phyloP scores from a whole-genome alignment of 495 filamentous ascomycete genomes.

The Daldinia childiae region DNA sequence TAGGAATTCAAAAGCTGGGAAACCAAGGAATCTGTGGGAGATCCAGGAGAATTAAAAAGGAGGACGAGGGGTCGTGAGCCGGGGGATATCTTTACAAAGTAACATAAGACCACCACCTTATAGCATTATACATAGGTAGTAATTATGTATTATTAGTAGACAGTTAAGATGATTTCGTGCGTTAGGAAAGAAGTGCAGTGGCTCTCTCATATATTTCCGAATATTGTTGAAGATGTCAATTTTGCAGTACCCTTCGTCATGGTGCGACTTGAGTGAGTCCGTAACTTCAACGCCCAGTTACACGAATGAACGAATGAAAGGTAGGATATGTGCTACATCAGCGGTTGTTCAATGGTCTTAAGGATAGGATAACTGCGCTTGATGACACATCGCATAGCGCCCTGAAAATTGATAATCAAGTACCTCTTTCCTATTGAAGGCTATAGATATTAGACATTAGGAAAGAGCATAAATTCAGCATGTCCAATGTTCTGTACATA shows the following conservation, averaged over 20 bases:
- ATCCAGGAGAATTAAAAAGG: slow-evolving; percentile 29
- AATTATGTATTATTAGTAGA: not conserved
- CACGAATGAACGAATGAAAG: slow-evolving; percentile 25
- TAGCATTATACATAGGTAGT: too few species aligned
- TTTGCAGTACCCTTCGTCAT: not conserved
- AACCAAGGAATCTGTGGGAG: slow-evolving; percentile 42
- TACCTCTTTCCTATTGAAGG: not conserved
- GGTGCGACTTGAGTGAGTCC: not conserved
- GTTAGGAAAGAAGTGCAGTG: not conserved
- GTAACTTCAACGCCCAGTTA: slow-evolving; percentile 21
- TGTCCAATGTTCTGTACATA: not conserved
- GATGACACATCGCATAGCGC: slow-evolving; percentile 23
- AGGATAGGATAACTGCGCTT: slow-evolving; percentile 15
- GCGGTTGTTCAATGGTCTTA: slow-evolving; percentile 33
- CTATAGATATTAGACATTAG: not conserved
- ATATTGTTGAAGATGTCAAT: not conserved
- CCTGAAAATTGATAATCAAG: slow-evolving; percentile 5
- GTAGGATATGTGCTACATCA: slow-evolving; percentile 16
- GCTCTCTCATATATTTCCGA: not conserved
- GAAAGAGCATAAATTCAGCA: not conserved
- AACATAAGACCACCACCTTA: slow-evolving; percentile 1
- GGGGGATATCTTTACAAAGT: slow-evolving; percentile 10
- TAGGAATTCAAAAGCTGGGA: slow-evolving; percentile 36
- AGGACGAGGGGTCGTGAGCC: slow-evolving; percentile 36
- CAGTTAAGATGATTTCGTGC: not conserved